Evolutionary conservation across 2,329 filamentous ascomycete genomes (phyloP).

Genomic region (Graphiopsis chlorocephala): DNA sequence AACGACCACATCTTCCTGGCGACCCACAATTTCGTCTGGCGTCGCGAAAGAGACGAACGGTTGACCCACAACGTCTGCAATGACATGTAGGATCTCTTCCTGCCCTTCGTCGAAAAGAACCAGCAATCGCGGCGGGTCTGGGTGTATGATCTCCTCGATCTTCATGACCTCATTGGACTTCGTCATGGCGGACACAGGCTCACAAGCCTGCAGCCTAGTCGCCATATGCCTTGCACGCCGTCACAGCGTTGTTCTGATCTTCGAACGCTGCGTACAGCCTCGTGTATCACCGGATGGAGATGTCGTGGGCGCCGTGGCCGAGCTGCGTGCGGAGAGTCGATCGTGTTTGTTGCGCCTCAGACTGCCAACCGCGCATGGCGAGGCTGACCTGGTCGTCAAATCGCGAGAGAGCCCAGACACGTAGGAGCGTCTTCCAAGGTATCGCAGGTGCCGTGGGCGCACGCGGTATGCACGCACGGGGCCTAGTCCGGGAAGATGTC

Average conservation of each 20-base stretch:
- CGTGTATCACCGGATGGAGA: slow-evolving; percentile 31
- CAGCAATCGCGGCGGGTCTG: slow-evolving; percentile 41
- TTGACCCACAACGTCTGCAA: slow-evolving; percentile 77
- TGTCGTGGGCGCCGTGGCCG: slow-evolving; percentile 33
- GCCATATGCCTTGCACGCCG: slow-evolving; percentile 4
- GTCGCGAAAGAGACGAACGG: slow-evolving; percentile 59
- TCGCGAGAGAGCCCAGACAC: slow-evolving; percentile 22
- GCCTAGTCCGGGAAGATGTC: slow-evolving; percentile 11
- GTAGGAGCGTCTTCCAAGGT: slow-evolving; percentile 18
- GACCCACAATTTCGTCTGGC: slow-evolving; percentile 53
- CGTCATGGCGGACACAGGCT: slow-evolving; percentile 14
- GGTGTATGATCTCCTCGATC: slow-evolving; percentile 33
- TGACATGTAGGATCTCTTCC: slow-evolving; percentile 69
- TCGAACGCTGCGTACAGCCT: background rate
- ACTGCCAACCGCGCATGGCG: slow-evolving; percentile 29
- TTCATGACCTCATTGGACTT: slow-evolving; percentile 24
- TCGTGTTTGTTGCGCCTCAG: slow-evolving; percentile 28
- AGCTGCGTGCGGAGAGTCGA: slow-evolving; percentile 29
- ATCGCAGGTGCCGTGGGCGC: slow-evolving; percentile 15
- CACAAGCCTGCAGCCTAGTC: slow-evolving; percentile 14
- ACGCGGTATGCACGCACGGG: slow-evolving; percentile 1
- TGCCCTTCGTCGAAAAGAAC: slow-evolving; percentile 69
- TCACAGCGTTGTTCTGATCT: background rate
- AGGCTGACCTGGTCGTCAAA: slow-evolving; percentile 21
- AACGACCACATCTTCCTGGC: slow-evolving; percentile 64